A percentile compares a stretch with the other conserved stretches of the same genome.
phyloP scores from a whole-genome alignment of 495 filamentous ascomycete genomes.

The Jackrogersella multiformis region DNA sequence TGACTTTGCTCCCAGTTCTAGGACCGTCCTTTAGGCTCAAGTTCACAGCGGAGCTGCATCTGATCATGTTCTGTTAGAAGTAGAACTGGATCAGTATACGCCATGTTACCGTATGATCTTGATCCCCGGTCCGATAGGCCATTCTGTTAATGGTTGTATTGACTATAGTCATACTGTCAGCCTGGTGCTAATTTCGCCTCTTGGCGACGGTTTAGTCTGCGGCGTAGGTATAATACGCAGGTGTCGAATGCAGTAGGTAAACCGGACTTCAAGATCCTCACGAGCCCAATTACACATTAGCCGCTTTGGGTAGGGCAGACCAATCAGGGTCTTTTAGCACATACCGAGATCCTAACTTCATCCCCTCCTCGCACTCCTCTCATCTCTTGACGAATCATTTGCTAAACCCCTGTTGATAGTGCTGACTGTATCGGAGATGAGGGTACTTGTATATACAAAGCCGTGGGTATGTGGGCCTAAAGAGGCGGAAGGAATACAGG shows the following conservation, averaged over 20 bases:
- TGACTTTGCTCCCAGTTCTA: neutral
- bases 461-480: neutral
- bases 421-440: neutral
- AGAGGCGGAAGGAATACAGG: neutral
- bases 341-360: neutral
- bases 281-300: neutral
- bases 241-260: neutral
- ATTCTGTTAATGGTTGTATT: neutral
- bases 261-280: neutral
- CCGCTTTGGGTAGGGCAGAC: neutral
- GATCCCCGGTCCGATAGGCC: neutral
- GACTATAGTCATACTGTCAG: neutral
- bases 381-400: neutral
- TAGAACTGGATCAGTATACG: neutral
- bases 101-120: neutral
- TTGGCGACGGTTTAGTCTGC: conserved; percentile 1
- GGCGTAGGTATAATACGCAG: neutral
- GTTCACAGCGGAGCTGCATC: neutral
- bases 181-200: neutral
- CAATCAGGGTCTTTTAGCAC: neutral
- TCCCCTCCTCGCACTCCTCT: neutral
- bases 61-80: neutral
- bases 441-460: conserved; percentile 5
- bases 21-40: neutral
- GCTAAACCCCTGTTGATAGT: neutral